Evolutionary conservation across 805 yeast genomes (phyloP).

Genomic region (Teunomyces panamensis): DNA sequence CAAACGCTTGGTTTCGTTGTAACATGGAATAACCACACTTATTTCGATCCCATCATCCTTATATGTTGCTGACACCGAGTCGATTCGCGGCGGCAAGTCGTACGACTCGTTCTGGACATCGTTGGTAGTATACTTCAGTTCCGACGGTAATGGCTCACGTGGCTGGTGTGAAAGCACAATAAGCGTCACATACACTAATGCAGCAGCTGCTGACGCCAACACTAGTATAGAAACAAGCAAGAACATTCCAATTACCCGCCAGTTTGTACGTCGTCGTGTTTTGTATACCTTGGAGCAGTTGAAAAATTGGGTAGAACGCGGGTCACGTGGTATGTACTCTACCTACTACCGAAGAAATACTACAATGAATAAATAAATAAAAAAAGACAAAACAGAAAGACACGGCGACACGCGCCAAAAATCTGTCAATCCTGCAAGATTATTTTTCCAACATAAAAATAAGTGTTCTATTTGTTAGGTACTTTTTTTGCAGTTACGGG

Average conservation of each 20-base stretch:
- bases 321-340: background rate
- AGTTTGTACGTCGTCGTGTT: background rate
- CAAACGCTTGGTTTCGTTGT: slow-evolving; percentile 76
- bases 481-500: background rate
- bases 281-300: background rate
- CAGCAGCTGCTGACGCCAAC: slow-evolving; percentile 9
- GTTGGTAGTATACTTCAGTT: slow-evolving; percentile 52
- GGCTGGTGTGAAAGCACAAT: slow-evolving; percentile 62
- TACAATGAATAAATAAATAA: too few species aligned
- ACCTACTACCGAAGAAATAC: too few species aligned
- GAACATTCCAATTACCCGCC: background rate
- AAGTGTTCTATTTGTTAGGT: too few species aligned
- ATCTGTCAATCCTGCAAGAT: background rate
- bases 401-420: background rate
- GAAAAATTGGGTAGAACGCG: background rate
- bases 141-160: slow-evolving; percentile 51
- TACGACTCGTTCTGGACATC: slow-evolving; percentile 27
- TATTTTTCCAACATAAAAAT: too few species aligned
- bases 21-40: slow-evolving; percentile 90
- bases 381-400: too few species aligned
- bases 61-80: slow-evolving; percentile 13
- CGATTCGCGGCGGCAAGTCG: slow-evolving; percentile 33
- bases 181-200: slow-evolving; percentile 33
- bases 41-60: slow-evolving; percentile 45
- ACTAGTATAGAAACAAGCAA: background rate